phyloP scores from a whole-genome alignment of 495 filamentous ascomycete genomes.

The Podospora australis region DNA sequence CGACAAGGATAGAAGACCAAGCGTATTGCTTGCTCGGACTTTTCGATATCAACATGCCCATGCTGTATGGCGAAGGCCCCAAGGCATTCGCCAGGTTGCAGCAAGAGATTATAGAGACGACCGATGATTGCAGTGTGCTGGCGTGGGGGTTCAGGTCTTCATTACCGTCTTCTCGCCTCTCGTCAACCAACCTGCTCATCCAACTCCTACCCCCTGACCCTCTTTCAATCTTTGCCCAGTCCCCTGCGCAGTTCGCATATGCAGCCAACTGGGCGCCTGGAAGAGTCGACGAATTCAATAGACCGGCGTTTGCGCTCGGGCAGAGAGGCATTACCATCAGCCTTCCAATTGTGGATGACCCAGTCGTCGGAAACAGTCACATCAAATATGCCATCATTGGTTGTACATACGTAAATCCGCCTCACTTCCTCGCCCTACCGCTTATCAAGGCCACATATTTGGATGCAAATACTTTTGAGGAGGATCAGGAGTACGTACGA shows the following conservation, averaged over 20 bases:
- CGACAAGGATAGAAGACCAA: constrained; percentile 18
- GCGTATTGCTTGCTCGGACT: constrained; percentile 26
- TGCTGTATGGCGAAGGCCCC: constrained; percentile 10
- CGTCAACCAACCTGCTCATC: background rate
- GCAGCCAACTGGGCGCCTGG: background rate
- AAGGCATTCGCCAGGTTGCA: constrained; percentile 11
- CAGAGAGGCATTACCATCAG: background rate
- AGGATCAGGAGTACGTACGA: too few species aligned
- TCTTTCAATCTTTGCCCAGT: background rate
- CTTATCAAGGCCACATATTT: too few species aligned
- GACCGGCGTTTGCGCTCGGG: background rate
- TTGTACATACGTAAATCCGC: too few species aligned
- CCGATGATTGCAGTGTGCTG: constrained; percentile 1
- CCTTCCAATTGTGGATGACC: background rate
- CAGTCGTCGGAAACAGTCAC: background rate
- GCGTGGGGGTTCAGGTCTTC: background rate
- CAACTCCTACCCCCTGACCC: background rate
- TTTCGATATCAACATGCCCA: constrained; percentile 16
- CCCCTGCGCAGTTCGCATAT: background rate
- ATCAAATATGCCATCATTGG: background rate
- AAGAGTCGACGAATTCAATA: background rate
- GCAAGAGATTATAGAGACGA: constrained; percentile 3
- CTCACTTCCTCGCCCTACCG: too few species aligned
- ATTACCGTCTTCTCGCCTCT: background rate
- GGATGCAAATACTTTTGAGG: too few species aligned